These are phyloP conservation scores for Rhodocollybia butyracea DNA, from an alignment of 768 basidiomycete species.

Conservation along the genomic window DNA sequence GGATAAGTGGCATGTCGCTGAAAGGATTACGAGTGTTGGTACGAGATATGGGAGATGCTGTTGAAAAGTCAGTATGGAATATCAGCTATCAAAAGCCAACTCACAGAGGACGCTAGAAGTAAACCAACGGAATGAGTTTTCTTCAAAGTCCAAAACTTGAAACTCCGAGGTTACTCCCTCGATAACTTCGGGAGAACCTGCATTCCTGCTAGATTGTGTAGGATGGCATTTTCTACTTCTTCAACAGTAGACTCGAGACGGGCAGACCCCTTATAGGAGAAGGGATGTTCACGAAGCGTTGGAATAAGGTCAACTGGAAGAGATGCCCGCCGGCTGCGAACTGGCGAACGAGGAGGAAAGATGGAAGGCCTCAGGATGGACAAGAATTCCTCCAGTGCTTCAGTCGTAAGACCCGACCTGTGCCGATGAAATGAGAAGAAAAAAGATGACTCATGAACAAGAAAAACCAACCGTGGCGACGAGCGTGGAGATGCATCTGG, in stretches of 20 bases:
- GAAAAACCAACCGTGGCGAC: constrained; percentile 51
- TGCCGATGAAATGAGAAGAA: constrained; percentile 4
- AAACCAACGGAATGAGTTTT: constrained; percentile 35
- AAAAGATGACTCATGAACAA: constrained; percentile 1
- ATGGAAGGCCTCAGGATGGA: constrained; percentile 71
- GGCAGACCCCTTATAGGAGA: constrained; percentile 31
- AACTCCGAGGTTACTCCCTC: constrained; percentile 7
- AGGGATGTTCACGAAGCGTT: constrained; percentile 34
- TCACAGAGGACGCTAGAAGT: constrained; percentile 38
- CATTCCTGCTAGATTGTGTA: constrained; percentile 32
- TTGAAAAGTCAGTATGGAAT: not conserved
- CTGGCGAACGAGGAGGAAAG: constrained; percentile 54
- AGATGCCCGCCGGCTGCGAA: constrained; percentile 45
- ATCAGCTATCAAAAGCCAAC: constrained; percentile 13
- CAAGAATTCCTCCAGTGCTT: constrained; percentile 80
- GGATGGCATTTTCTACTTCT: constrained; percentile 30
- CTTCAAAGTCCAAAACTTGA: constrained; percentile 5
- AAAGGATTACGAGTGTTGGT: constrained; percentile 79
- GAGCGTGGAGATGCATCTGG: constrained; percentile 48
- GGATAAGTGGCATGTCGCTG: constrained; percentile 53
- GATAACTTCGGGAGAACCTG: constrained; percentile 23
- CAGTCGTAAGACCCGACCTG: constrained; percentile 57
- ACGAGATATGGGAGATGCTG: constrained; percentile 81
- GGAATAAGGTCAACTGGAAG: too few relatives aligned
- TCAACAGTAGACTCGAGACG: constrained; percentile 28